Conservation (phyloP, 305 asterid genomes). For the Fraxinus albicans region DNA sequence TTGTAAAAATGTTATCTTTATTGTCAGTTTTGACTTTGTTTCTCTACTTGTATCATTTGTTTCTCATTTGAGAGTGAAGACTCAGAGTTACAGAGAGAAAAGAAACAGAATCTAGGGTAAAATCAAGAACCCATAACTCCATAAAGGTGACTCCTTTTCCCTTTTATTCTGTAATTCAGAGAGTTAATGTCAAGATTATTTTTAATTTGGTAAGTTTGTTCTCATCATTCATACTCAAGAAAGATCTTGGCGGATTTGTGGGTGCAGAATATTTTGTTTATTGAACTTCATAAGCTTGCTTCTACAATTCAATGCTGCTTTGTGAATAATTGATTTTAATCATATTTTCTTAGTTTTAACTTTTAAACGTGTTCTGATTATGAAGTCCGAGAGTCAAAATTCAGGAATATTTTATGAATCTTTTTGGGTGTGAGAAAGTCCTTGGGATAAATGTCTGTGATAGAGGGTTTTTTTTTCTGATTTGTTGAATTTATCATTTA, state of each 20-base stretch:
- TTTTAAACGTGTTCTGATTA: constrained; percentile 6
- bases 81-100: constrained; percentile 1
- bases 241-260: constrained; percentile 4
- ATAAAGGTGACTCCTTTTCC: constrained; percentile 32
- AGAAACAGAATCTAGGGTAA: constrained; percentile 1
- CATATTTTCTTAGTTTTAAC: background rate
- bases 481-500: constrained; percentile 13
- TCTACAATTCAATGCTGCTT: background rate
- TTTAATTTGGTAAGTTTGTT: background rate
- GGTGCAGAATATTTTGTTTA: constrained; percentile 4
- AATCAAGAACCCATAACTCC: constrained; percentile 18
- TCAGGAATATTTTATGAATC: constrained; percentile 3
- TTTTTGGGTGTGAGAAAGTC: background rate
- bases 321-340: constrained; percentile 1
- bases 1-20: constrained; percentile 9
- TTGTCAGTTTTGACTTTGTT: background rate
- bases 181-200: constrained; percentile 21
- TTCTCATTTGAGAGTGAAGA: background rate
- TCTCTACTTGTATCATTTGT: background rate
- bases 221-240: background rate
- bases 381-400: constrained; percentile 18
- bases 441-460: constrained; percentile 12
- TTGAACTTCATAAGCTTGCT: background rate
- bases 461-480: background rate
- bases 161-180: background rate